Evolutionary conservation across 768 basidiomycete species (phyloP).

Genomic region (Lactifluus subvellereus): DNA sequence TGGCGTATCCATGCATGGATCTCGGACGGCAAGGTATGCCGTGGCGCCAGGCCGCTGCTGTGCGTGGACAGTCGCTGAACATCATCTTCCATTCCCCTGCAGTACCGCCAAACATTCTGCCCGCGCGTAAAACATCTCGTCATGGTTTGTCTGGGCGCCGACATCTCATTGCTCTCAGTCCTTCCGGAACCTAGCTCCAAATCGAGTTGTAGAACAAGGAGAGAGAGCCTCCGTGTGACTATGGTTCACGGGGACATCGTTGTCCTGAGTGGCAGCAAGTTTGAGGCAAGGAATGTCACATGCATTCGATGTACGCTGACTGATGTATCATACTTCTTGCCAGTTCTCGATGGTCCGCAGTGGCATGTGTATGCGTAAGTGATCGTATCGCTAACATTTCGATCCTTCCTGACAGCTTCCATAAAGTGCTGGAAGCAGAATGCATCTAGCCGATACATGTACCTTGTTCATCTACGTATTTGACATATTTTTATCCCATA

Average conservation of each 20-base stretch:
- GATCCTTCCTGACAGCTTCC: neutral
- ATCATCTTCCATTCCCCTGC: neutral
- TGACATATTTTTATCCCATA: slow-evolving; percentile 14
- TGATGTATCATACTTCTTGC: neutral
- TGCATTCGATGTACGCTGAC: neutral
- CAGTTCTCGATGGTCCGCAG: slow-evolving; percentile 14
- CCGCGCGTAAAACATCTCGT: neutral
- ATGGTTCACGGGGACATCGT: slow-evolving; percentile 22
- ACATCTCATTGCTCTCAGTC: slow-evolving; percentile 9
- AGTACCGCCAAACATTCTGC: slow-evolving; percentile 16
- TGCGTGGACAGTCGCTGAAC: neutral
- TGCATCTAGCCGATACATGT: neutral
- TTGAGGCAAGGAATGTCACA: slow-evolving; percentile 7
- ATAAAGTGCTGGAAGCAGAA: slow-evolving; percentile 18
- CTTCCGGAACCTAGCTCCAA: neutral
- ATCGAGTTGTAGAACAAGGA: neutral
- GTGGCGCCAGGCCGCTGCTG: neutral
- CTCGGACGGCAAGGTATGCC: slow-evolving; percentile 21
- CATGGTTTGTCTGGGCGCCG: slow-evolving; percentile 22
- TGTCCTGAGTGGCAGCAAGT: slow-evolving; percentile 7
- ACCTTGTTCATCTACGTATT: neutral
- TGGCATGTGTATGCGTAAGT: slow-evolving; percentile 23
- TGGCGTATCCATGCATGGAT: slow-evolving; percentile 17
- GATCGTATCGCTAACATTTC: neutral
- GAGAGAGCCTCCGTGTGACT: slow-evolving; percentile 22